Base-by-base conservation (phyloP, 2,329 filamentous ascomycete species). In the Cytospora mali region DNA sequence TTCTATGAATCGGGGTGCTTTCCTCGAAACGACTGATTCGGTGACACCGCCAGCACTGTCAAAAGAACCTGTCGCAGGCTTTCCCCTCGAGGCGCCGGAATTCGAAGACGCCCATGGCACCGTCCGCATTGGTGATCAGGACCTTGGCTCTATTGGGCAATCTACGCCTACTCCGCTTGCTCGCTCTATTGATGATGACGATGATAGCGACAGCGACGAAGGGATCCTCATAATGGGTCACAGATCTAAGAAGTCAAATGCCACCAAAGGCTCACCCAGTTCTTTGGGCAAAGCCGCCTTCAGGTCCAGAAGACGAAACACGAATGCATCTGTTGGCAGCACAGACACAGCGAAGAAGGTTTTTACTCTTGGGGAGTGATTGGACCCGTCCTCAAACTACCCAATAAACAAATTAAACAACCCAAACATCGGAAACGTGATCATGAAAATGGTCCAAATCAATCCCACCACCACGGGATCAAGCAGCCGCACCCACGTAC, bases 271-370 rank as follows among this genome's bases (percentile, higher is more conserved):
- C 39, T 65, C 63, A 16, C 61, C 63, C n/a, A 54, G 33, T 28
- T 60, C 73, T 31, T 50, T 76, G 50, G 70, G 69, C 59, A 72
- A 67, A 54, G 68, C 73, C 49, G 58, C 72, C 11, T 67, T 76
- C 57, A 75, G 75, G 52, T 74, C 79, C 2, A 76, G 75, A 64
- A 78, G 85, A 62, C 80, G 86, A 33, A 83, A 85, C 67, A 88
- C 85, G 0, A 85, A 86, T 67, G 83, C 82, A 1, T 87, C 84
- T 67, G 82, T 84, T 29, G 83, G 81, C 33, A 88, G 85, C 70
- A 86, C 84, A 1, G 86, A 88, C 68, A 88, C 86, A 50, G 86
- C 86, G 46, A 88, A 87, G 75, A 86, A 86, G 71, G 71, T 85
- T 21, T 66, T 75, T 46, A 69, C 77, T 55, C 72, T 76, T 64